Evolutionary conservation across 305 asterid genomes (phyloP).

Genomic region (Solanum aculeatissimum): DNA sequence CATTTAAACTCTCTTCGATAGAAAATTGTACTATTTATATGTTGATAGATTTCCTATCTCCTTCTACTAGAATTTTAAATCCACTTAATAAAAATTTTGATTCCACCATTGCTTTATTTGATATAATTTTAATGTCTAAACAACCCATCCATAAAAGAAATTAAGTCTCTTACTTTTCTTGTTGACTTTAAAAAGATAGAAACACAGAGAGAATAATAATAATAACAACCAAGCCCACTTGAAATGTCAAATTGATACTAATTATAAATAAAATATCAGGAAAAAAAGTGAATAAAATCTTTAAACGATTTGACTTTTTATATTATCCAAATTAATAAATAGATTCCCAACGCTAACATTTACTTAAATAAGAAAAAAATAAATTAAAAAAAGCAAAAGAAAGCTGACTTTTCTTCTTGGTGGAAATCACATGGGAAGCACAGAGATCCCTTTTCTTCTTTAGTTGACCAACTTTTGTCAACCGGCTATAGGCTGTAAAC

Average conservation of each 20-base stretch:
- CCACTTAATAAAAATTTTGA: no score
- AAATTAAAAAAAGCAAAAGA: background rate
- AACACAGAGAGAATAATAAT: background rate
- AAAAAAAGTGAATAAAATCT: background rate
- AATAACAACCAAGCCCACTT: background rate
- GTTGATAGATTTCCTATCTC: no score
- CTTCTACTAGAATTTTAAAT: no score
- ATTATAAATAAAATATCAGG: background rate
- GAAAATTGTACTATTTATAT: no score
- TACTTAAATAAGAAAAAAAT: background rate
- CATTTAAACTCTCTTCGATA: no score
- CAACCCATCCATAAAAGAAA: background rate
- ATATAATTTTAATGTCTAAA: no score
- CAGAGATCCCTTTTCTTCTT: background rate
- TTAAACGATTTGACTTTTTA: background rate
- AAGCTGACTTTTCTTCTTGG: background rate
- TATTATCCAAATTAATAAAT: background rate
- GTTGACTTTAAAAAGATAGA: background rate
- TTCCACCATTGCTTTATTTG: no score
- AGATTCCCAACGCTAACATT: background rate
- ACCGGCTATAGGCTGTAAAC: background rate
- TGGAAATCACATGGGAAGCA: background rate
- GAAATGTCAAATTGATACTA: background rate
- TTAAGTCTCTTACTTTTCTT: background rate
- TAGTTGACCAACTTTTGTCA: background rate